phyloP scores from a whole-genome alignment of 1,284 basidiomycete genomes.

The Peniophora sp. region DNA sequence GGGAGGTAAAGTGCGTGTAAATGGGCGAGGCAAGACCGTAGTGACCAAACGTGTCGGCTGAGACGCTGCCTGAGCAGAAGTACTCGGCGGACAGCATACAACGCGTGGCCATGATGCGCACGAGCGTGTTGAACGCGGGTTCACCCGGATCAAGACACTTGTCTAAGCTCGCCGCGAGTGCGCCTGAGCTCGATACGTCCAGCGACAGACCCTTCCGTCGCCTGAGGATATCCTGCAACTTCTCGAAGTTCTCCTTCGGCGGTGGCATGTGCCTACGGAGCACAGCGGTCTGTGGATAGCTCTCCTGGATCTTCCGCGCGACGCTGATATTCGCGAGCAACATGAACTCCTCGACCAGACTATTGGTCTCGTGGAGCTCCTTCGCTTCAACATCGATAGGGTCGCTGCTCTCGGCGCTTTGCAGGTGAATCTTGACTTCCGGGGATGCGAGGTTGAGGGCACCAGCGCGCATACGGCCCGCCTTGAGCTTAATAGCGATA shows the following conservation, averaged over 20 bases:
- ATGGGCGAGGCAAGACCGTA: conserved; percentile 96
- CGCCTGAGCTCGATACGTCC: conserved; percentile 88
- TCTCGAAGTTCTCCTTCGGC: conserved; percentile 92
- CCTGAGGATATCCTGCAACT: conserved; percentile 85
- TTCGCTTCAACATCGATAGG: conserved; percentile 99
- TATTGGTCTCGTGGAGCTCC: conserved; percentile 89
- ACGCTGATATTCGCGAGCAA: conserved; percentile 95
- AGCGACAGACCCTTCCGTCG: conserved; percentile 84
- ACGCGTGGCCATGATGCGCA: conserved; percentile 97
- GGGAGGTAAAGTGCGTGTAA: conserved; percentile 98
- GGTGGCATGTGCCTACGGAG: conserved; percentile 91
- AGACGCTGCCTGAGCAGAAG: conserved; percentile 92
- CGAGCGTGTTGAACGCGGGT: conserved; percentile 93
- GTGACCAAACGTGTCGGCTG: conserved; percentile 89
- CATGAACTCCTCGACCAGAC: conserved; percentile 99
- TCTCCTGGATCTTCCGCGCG: conserved; percentile 86
- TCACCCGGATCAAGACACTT: conserved; percentile 74
- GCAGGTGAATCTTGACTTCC: conserved; percentile 94
- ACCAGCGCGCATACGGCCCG: conserved; percentile 85
- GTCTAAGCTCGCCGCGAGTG: conserved; percentile 88
- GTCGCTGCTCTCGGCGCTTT: conserved; percentile 87
- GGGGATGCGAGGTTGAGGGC: conserved; percentile 96
- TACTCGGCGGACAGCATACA: conserved; percentile 99
- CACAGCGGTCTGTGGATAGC: conserved; percentile 94
- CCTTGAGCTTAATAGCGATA: conserved; percentile 83